phyloP scores from a whole-genome alignment of 805 yeast genomes.

The Blastobotrys muscicola region DNA sequence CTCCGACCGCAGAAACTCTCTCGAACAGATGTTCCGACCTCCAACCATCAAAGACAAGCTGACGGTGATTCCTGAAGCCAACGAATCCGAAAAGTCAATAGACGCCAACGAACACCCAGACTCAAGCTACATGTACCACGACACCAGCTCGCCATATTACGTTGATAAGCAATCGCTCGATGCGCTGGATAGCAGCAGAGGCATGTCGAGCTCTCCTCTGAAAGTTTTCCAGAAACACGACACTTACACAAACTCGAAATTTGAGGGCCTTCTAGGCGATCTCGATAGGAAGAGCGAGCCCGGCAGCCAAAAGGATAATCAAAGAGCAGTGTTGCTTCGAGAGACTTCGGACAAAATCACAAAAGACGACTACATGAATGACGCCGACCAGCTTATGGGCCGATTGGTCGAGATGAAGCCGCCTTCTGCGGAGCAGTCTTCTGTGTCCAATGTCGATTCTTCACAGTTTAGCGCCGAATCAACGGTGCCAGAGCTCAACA shows the following conservation, averaged over 20 bases:
- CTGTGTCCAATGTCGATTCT: too few species aligned
- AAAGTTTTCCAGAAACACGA: slow-evolving; percentile 21
- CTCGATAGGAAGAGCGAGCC: slow-evolving; percentile 1
- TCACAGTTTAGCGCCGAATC: slow-evolving; percentile 2
- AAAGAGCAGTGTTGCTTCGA: background rate
- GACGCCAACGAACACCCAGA: background rate
- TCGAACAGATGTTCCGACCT: slow-evolving; percentile 3
- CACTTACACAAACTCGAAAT: slow-evolving; percentile 20
- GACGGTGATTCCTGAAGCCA: background rate
- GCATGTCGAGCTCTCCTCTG: slow-evolving; percentile 12
- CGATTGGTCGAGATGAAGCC: slow-evolving; percentile 10
- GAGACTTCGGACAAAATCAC: slow-evolving; percentile 1
- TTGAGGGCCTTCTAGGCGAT: slow-evolving; percentile 20
- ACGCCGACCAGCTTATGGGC: slow-evolving; percentile 22
- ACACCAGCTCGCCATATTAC: background rate
- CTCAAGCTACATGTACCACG: background rate
- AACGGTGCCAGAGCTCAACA: slow-evolving; percentile 1
- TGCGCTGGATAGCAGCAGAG: background rate
- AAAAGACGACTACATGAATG: slow-evolving; percentile 17
- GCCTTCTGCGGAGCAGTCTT: background rate
- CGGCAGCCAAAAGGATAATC: too few species aligned
- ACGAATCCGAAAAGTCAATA: background rate
- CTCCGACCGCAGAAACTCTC: background rate
- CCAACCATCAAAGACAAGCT: slow-evolving; percentile 1
- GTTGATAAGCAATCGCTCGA: background rate